Percentiles rank a stretch among this genome's conserved stretches.
Evolutionary conservation across 163 green algal species (phyloP).

Genomic region (Chloroidium sp.): DNA sequence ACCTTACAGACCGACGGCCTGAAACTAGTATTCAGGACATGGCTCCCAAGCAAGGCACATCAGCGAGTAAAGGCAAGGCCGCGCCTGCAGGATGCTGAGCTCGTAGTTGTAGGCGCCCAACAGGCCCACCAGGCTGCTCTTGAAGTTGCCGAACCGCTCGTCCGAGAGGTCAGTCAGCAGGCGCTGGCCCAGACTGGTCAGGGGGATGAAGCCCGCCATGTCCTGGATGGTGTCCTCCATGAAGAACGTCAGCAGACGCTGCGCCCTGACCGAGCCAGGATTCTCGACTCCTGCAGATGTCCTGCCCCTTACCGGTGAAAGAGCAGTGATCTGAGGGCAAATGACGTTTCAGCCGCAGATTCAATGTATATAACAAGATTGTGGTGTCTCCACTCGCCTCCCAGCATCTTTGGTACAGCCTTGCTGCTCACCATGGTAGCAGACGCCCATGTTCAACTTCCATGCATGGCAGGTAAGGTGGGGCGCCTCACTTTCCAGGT

Average conservation of each 20-base stretch:
- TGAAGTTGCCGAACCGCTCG: slow-evolving; percentile 36
- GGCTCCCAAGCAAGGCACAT: not conserved
- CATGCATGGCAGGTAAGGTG: too few species aligned
- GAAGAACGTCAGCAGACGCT: slow-evolving; percentile 21
- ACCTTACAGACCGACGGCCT: not conserved
- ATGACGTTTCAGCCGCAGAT: too few species aligned
- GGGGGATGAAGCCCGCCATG: slow-evolving; percentile 37
- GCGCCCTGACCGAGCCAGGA: slow-evolving; percentile 2
- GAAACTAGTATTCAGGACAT: not conserved
- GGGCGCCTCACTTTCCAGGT: too few species aligned
- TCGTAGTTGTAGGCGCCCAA: slow-evolving; percentile 56
- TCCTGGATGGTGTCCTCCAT: slow-evolving; percentile 41
- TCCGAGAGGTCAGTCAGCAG: slow-evolving; percentile 41
- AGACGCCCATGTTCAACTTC: too few species aligned
- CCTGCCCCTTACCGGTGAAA: too few species aligned
- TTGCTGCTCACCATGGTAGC: too few species aligned
- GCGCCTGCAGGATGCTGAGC: slow-evolving; percentile 51
- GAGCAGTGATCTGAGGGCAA: too few species aligned
- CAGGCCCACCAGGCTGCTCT: slow-evolving; percentile 52
- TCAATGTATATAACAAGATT: too few species aligned
- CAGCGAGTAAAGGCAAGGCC: slow-evolving; percentile 3
- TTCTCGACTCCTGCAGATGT: too few species aligned
- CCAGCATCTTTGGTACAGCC: too few species aligned
- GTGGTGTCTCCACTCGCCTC: too few species aligned
- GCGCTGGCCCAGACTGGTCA: slow-evolving; percentile 38